Base-by-base conservation (phyloP, 306 rosid species). In the Lathyrus tuberosus region DNA sequence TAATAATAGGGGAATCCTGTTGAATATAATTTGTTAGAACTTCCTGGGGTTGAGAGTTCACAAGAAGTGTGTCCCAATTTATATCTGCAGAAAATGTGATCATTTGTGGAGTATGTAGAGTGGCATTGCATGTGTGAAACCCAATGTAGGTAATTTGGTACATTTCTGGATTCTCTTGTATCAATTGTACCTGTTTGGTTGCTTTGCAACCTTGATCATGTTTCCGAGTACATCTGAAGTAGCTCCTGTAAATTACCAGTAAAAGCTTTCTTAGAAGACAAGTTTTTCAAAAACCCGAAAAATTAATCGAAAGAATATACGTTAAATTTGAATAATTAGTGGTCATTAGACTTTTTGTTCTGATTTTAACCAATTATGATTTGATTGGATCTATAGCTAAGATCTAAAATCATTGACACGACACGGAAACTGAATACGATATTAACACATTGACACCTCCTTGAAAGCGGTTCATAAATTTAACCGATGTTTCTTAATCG, bases 171-270 rank as follows among this genome's bases (percentile, higher is more conserved):
- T 65, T 80, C 37, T 75, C 87, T 64, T 84, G 65, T 33, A 61
- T 47, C 56, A 66, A 76, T 60, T 90, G 96, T 48, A 93, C 96
- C 46, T 88, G 96, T 65, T 84, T 90, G 31, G 70, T 76, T 43
- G 96, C 96, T 16, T 10, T 43, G 74, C 96, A 93, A 33, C 86
- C 81, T 82, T 88, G 83, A 0, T 88, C 98, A 56, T 38, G 47
- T 75, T 90, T 93, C 57, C 88, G 62, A 1, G 85, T 86, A 80
- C 96, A 90, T n/a, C 96, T 76, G 71, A 68, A 84, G 76, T 92
- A 92, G 78, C 93, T 84, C 88, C 98, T 92, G 86, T 40, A 42
- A 64, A 59, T 78, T 72, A 26, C 14, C 18, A 61, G 15, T 11
- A 24, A 12, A 16, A 59, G 9, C 14, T 20, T 10, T 18, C 20